A percentile compares a stretch with the other conserved stretches of the same genome.
These are phyloP conservation scores for Leptosphaerulina australis DNA, from an alignment of 2,329 filamentous ascomycete genomes.

Conservation along the genomic window DNA sequence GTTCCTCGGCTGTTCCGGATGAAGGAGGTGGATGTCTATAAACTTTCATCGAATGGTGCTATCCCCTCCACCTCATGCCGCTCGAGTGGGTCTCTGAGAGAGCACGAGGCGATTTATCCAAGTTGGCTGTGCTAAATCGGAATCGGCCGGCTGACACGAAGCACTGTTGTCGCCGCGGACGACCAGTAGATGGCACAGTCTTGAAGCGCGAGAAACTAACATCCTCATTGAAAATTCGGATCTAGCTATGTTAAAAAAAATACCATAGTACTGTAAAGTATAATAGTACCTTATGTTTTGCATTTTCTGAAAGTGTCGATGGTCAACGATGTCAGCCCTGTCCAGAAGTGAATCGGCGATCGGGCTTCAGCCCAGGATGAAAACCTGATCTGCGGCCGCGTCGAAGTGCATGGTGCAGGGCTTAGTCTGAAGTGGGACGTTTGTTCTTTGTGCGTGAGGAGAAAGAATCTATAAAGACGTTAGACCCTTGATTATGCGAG, in stretches of 20 bases:
- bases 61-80: conserved; percentile 4
- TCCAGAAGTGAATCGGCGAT: conserved; percentile 21
- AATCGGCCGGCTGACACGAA: conserved; percentile 16
- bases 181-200: background rate
- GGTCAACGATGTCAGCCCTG: conserved; percentile 6
- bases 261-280: background rate
- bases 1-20: conserved; percentile 3
- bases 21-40: background rate
- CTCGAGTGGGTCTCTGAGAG: conserved; percentile 3
- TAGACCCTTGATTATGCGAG: conserved; percentile 2
- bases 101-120: conserved; percentile 4
- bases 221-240: background rate
- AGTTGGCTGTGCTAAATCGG: conserved; percentile 7
- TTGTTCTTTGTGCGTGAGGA: background rate
- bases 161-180: conserved; percentile 3
- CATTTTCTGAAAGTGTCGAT: conserved; percentile 1
- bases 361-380: conserved; percentile 18
- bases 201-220: background rate
- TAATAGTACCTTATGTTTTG: background rate
- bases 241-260: background rate
- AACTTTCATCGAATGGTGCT: background rate
- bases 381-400: conserved; percentile 14
- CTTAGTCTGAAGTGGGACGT: conserved; percentile 19
- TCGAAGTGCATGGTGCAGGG: conserved; percentile 10
- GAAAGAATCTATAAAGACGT: conserved; percentile 2